Percentiles rank a stretch among this genome's conserved stretches.
These are phyloP conservation scores for Saccharomycopsis crataegensis DNA, from an alignment of 1,139 yeast genomes.

Conservation along the genomic window DNA sequence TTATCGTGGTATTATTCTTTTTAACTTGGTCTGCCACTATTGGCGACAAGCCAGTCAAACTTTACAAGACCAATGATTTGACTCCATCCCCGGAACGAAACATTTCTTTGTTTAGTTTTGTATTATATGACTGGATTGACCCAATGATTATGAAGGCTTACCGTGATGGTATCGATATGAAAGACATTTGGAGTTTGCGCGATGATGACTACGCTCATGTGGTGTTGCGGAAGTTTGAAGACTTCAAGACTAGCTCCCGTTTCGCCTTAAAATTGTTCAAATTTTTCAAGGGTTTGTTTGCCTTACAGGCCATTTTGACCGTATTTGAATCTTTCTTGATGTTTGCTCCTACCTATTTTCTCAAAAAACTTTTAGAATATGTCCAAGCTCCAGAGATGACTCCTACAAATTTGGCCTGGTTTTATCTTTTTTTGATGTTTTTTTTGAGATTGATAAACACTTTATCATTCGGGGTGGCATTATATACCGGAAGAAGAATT, in stretches of 20 bases:
- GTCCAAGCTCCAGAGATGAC: slow-evolving; percentile 63
- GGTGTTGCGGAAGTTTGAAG: slow-evolving; percentile 47
- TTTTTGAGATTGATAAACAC: slow-evolving; percentile 55
- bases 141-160: slow-evolving; percentile 63
- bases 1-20: slow-evolving; percentile 37
- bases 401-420: slow-evolving; percentile 77
- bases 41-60: slow-evolving; percentile 39
- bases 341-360: slow-evolving; percentile 72
- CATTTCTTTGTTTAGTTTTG: slow-evolving; percentile 51
- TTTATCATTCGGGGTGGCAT: slow-evolving; percentile 67
- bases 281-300: slow-evolving; percentile 55
- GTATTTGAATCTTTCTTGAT: slow-evolving; percentile 53
- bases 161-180: slow-evolving; percentile 42
- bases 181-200: slow-evolving; percentile 80
- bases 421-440: slow-evolving; percentile 72
- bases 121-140: slow-evolving; percentile 74
- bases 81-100: slow-evolving; percentile 72
- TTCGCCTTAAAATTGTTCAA: slow-evolving; percentile 53
- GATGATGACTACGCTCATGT: slow-evolving; percentile 75
- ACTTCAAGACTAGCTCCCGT: slow-evolving; percentile 35
- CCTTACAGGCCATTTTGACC: slow-evolving; percentile 70
- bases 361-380: slow-evolving; percentile 73
- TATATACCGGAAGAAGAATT: slow-evolving; percentile 85
- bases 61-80: slow-evolving; percentile 37
- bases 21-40: slow-evolving; percentile 54